These are phyloP conservation scores for Stephania japonica DNA, from an alignment of 164 flowering plant genomes.

Conservation along the genomic window DNA sequence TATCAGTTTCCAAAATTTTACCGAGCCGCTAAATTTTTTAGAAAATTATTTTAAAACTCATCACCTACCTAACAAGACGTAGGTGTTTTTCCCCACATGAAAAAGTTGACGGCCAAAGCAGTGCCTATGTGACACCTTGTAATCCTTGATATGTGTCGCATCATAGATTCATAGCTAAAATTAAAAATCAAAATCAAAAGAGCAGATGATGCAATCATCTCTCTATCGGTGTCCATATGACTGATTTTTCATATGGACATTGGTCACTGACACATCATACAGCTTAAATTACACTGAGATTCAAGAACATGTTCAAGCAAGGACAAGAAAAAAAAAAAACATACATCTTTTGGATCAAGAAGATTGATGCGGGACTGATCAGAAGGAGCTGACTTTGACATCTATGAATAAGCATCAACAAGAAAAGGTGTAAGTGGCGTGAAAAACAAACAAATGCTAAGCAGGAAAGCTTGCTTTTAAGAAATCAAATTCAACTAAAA, in stretches of 20 bases:
- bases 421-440: not conserved
- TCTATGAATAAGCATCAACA: constrained; percentile 39
- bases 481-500: not conserved
- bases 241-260: not conserved
- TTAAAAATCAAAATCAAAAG: not conserved
- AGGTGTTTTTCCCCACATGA: too few relatives aligned
- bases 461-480: not conserved
- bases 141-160: too few relatives aligned
- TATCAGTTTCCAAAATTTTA: too few relatives aligned
- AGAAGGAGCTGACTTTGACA: constrained; percentile 96
- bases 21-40: too few relatives aligned
- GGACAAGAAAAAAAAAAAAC: not conserved
- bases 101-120: too few relatives aligned
- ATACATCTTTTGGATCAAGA: constrained; percentile 84
- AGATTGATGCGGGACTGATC: constrained; percentile 93
- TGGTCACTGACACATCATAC: not conserved
- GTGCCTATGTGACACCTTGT: too few relatives aligned
- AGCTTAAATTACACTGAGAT: not conserved
- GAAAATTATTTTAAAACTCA: too few relatives aligned
- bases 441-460: not conserved
- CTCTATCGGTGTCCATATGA: not conserved
- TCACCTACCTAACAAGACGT: too few relatives aligned
- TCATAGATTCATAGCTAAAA: too few relatives aligned
- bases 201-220: not conserved
- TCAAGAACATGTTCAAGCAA: not conserved